Evolutionary conservation across 805 yeast species (phyloP), one percentile per base, ranked within the genome.

Genomic region (Hanseniaspora guilliermondii): DNA sequence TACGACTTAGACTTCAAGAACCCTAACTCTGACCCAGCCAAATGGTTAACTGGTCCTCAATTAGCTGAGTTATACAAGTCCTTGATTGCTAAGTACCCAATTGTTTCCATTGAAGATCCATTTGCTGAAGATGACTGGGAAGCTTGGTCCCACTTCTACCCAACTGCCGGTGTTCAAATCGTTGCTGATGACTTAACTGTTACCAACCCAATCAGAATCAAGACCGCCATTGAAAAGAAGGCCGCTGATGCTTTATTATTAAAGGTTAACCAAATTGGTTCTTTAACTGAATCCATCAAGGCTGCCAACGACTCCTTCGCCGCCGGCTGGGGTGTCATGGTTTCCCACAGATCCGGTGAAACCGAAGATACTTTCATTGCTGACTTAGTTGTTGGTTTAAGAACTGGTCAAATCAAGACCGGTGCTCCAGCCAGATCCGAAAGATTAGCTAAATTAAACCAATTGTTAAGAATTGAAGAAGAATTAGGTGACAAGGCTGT

Each of bases 401-500:
- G 97, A 83, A 68, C 95, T 63, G 98, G 97, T 73, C 97, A 91
- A 81, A 86, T 91, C 76, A 91, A 91, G 89, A 87, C 97, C 65
- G 98, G 98, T 83, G 97, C 98, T 72, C 97, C 97, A 71, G 96
- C 97, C 65, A 89, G 98, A 80, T 87, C 97, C 64, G 98, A 91
- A 81, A 91, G 98, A 84, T 84, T 93, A 75, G 97, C 97, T 73
- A 91, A 91, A 80, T 83, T 85, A 74, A 91, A 91, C 89, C 96
- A 91, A 82, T 83, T 91, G 74, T 82, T 91, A 74, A 87, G 97
- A 79, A 91, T 91, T 69, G 97, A 93, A 82, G 95, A 91, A 79
- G 95, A 86, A 78, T 85, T 91, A 70, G 97, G 97, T 71, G 89
- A 80, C 84, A 87, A 88, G 81, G 97, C 97, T 62, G 69, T 89